phyloP scores from a whole-genome alignment of 2,329 filamentous ascomycete genomes.

The Trichoderma endophyticum region DNA sequence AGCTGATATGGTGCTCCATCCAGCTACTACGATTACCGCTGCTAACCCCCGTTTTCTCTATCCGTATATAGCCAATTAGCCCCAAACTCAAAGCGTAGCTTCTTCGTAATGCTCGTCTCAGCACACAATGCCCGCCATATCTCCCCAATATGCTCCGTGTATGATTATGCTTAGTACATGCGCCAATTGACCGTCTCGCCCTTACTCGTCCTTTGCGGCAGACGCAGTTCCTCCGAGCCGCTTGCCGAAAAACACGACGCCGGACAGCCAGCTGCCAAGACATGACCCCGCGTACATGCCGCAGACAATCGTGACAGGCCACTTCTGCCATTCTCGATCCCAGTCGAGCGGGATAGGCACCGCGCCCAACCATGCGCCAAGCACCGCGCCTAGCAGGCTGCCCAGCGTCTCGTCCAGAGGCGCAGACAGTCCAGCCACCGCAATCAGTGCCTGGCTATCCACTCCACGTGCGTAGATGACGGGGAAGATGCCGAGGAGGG shows the following conservation, averaged over 20 bases:
- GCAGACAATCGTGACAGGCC: slow-evolving; percentile 86
- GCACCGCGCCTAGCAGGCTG: slow-evolving; percentile 68
- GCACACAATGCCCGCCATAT: neutral
- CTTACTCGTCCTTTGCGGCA: slow-evolving; percentile 31
- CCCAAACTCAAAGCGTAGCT: neutral
- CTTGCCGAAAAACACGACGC: slow-evolving; percentile 47
- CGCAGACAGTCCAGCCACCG: slow-evolving; percentile 61
- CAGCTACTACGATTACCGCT: neutral
- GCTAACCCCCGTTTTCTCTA: slow-evolving; percentile 6
- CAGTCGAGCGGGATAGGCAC: slow-evolving; percentile 95
- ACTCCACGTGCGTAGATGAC: slow-evolving; percentile 84
- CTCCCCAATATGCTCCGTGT: neutral
- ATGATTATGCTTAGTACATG: neutral
- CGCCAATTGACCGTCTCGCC: neutral
- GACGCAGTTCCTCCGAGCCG: slow-evolving; percentile 31
- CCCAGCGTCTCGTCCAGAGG: slow-evolving; percentile 85
- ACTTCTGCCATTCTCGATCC: slow-evolving; percentile 99
- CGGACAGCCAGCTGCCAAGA: slow-evolving; percentile 63
- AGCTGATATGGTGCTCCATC: neutral
- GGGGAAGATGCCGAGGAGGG: slow-evolving; percentile 73
- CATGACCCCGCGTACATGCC: slow-evolving; percentile 79
- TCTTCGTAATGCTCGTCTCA: slow-evolving; percentile 4
- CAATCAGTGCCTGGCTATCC: slow-evolving; percentile 67
- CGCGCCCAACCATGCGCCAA: slow-evolving; percentile 90
- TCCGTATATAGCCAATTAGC: slow-evolving; percentile 8